Conservation (phyloP, 495 filamentous ascomycete genomes). For the Annulohypoxylon nitens region DNA sequence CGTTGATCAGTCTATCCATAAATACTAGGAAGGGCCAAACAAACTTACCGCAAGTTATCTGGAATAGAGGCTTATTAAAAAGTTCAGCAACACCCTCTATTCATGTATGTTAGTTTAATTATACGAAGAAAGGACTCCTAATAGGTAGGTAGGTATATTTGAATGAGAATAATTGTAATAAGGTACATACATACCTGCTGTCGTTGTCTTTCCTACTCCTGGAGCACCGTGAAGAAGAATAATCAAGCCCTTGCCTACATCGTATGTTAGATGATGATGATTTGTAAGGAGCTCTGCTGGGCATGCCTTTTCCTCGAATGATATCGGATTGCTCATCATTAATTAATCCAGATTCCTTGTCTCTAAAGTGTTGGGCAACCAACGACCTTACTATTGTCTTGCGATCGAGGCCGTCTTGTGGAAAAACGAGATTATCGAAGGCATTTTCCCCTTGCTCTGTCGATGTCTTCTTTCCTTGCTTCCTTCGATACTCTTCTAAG, state of each 20-base stretch:
- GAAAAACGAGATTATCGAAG: conserved; percentile 57
- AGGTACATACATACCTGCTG: conserved; percentile 51
- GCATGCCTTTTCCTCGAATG: conserved; percentile 57
- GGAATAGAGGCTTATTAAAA: conserved; percentile 48
- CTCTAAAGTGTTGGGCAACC: conserved; percentile 57
- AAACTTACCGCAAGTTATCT: conserved; percentile 50
- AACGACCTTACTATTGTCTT: conserved; percentile 55
- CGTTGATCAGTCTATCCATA: not conserved
- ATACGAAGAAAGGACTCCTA: too few species aligned
- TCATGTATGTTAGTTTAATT: not conserved
- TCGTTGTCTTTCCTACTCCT: conserved; percentile 61
- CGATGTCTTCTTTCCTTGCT: not conserved
- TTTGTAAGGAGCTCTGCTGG: not conserved
- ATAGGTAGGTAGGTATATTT: not conserved
- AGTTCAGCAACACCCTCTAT: conserved; percentile 51
- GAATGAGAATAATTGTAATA: too few species aligned
- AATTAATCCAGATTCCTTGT: conserved; percentile 46
- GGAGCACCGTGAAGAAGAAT: conserved; percentile 62
- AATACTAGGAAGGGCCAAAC: not conserved
- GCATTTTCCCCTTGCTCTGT: conserved; percentile 27
- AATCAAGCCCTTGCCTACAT: conserved; percentile 55
- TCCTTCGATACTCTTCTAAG: not conserved
- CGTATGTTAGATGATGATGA: not conserved
- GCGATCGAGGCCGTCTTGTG: conserved; percentile 35
- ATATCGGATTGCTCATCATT: conserved; percentile 55